A percentile compares a stretch with the other conserved stretches of the same genome.
Evolutionary conservation across 2,329 filamentous ascomycete genomes (phyloP).

Genomic region (Trichothecium roseum): DNA sequence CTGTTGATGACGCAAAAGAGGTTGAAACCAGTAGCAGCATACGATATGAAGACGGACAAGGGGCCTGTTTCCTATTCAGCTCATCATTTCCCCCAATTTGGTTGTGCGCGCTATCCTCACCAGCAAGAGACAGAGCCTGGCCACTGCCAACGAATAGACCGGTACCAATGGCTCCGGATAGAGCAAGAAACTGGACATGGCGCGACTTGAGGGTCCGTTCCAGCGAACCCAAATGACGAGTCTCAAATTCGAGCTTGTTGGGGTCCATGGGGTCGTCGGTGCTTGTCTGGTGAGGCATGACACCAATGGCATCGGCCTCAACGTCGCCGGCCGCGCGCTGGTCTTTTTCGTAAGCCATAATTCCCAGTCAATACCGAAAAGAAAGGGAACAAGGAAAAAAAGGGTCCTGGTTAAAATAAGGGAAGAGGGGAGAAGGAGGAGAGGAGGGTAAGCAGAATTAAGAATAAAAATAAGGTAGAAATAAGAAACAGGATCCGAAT

Average conservation of each 20-base stretch:
- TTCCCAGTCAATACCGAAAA: too few species aligned
- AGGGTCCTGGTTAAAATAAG: too few species aligned
- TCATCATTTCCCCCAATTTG: too few species aligned
- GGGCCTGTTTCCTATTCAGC: too few species aligned
- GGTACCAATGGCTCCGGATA: conserved; percentile 31
- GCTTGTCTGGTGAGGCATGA: neutral
- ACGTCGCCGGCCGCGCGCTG: neutral
- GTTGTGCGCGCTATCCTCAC: too few species aligned
- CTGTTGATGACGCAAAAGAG: conserved; percentile 36
- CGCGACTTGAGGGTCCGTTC: conserved; percentile 27
- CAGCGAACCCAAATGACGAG: conserved; percentile 21
- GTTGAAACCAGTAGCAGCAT: conserved; percentile 32
- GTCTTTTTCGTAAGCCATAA: too few species aligned
- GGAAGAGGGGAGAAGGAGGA: too few species aligned
- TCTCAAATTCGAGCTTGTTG: conserved; percentile 11
- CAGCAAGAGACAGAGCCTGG: conserved; percentile 28
- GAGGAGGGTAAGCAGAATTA: too few species aligned
- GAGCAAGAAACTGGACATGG: conserved; percentile 30
- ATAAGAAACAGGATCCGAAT: too few species aligned
- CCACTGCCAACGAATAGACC: conserved; percentile 34
- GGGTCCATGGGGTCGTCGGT: conserved; percentile 2
- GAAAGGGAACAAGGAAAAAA: too few species aligned
- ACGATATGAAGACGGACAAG: conserved; percentile 28
- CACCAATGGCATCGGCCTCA: neutral
- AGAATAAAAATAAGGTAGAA: too few species aligned